Percentiles rank a stretch among this genome's conserved stretches.
phyloP scores from a whole-genome alignment of 345 rosid species.

The Rhodamnia argentea region DNA sequence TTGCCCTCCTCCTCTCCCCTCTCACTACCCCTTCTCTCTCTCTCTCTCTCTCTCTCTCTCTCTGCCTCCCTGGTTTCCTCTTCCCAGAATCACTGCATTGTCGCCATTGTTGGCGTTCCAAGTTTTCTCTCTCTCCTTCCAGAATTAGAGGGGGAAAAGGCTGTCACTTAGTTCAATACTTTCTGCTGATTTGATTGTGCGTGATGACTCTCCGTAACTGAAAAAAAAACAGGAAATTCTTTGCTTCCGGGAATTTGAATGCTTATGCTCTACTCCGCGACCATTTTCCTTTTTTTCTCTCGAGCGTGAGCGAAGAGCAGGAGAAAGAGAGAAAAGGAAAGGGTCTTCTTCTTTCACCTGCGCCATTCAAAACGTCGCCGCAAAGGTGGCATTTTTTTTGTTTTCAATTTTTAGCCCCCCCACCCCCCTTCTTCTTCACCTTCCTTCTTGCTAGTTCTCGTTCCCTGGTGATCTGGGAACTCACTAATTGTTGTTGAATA shows the following conservation, averaged over 20 bases:
- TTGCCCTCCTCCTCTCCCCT: background rate
- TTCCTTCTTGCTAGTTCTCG: background rate
- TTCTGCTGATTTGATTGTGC: background rate
- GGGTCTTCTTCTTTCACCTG: background rate
- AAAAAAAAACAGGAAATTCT: background rate
- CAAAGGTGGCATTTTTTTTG: background rate
- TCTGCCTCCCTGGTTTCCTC: background rate
- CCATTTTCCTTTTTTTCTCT: background rate
- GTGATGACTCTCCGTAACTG: background rate
- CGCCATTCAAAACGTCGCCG: background rate
- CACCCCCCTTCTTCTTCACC: background rate
- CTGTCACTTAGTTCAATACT: background rate
- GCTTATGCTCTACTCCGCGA: slow-evolving; percentile 4
- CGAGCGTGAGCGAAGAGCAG: slow-evolving; percentile 1
- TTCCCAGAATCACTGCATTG: background rate
- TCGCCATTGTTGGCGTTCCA: background rate
- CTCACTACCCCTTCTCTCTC: background rate
- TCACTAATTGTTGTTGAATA: background rate
- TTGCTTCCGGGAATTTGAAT: background rate
- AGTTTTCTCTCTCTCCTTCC: background rate
- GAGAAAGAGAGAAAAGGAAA: background rate
- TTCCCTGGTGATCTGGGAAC: background rate
- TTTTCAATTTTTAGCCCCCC: too few species aligned
- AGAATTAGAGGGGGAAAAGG: background rate
- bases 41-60: background rate